A percentile compares a stretch with the other conserved stretches of the same genome.
These are phyloP conservation scores for Phoma sp. DNA, from an alignment of 2,329 filamentous ascomycete genomes.

Conservation along the genomic window DNA sequence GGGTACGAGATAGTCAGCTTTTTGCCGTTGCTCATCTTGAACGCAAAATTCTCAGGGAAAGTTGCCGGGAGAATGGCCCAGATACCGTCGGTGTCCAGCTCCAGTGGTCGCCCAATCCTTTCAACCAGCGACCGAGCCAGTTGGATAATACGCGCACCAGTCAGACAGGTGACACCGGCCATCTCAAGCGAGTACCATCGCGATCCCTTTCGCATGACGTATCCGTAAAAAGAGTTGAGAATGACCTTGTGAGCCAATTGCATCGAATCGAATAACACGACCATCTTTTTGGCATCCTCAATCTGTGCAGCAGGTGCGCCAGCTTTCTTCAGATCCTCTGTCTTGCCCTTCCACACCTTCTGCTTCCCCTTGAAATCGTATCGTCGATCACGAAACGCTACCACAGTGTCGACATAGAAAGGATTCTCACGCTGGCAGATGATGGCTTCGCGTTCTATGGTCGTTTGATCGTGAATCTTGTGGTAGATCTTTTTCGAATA, in stretches of 20 bases:
- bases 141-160: conserved; percentile 95
- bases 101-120: conserved; percentile 86
- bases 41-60: conserved; percentile 94
- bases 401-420: conserved; percentile 96
- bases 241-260: conserved; percentile 99
- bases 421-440: conserved; percentile 98
- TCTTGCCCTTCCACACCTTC: conserved; percentile 98
- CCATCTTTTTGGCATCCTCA: conserved; percentile 98
- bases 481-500: conserved; percentile 99
- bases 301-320: conserved; percentile 78
- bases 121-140: conserved; percentile 93
- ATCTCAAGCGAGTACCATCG: conserved; percentile 99
- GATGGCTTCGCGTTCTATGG: conserved; percentile 91
- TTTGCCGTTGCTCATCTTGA: conserved; percentile 94
- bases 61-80: conserved; percentile 98
- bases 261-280: conserved; percentile 90
- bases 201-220: conserved; percentile 98
- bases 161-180: conserved; percentile 97
- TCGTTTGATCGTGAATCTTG: conserved; percentile 95
- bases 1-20: conserved; percentile 97
- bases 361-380: conserved; percentile 99
- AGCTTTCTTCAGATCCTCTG: conserved; percentile 80
- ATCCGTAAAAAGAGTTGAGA: conserved; percentile 98
- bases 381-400: conserved; percentile 92
- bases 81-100: conserved; percentile 97